Evolutionary conservation across 495 filamentous ascomycete species (phyloP), one percentile per base, ranked within the genome.

Genomic region (Wilcoxina mikolae): DNA sequence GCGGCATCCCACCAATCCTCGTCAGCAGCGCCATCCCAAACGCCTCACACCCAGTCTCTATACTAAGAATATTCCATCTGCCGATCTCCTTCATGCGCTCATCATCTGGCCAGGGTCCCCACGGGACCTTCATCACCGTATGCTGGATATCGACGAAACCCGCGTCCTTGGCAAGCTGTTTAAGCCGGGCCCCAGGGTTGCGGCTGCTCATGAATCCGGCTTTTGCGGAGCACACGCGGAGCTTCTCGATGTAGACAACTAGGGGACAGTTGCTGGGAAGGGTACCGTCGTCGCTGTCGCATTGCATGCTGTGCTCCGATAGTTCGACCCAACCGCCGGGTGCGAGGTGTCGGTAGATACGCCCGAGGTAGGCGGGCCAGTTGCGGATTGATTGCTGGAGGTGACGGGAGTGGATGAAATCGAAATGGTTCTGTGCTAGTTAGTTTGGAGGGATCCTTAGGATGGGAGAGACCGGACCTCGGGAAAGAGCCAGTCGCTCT

Each of bases 291-390:
- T 58, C 11, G 31, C 48, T 17, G 31, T 50, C 33, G 28, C 49
- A 26, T n/a, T 17, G 4, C 9, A 28, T 28, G 41, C 51, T 56
- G 51, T 57, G 61, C 48, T 80, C 77, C 49, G 75, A 71, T 38
- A 81, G 69, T 55, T 84, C 80, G 45, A 81, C 67, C 70, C 76
- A 84, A 55, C 76, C 83, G 28, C 82, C 82, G 1, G 82, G 82
- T 49, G 74, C 74, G 10, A 79, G 65, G 59, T 77, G 75, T 29
- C 72, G 67, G n/a, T 69, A 66, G 3, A 68, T 57, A 28, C 68
- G 68, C 45, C 63, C 60, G 52, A 77, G 62, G 4, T 81, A 57
- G n/a, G 47, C 54, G 0, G 68, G 66, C 77, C 75, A 80, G 60
- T 80, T 68, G 45, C 73, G 73, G 53, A 85, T 76, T 25, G 72